A percentile compares a stretch with the other conserved stretches of the same genome.
Evolutionary conservation across 2,329 filamentous ascomycete species (phyloP).

Genomic region (Ascocoryne sarcoides): DNA sequence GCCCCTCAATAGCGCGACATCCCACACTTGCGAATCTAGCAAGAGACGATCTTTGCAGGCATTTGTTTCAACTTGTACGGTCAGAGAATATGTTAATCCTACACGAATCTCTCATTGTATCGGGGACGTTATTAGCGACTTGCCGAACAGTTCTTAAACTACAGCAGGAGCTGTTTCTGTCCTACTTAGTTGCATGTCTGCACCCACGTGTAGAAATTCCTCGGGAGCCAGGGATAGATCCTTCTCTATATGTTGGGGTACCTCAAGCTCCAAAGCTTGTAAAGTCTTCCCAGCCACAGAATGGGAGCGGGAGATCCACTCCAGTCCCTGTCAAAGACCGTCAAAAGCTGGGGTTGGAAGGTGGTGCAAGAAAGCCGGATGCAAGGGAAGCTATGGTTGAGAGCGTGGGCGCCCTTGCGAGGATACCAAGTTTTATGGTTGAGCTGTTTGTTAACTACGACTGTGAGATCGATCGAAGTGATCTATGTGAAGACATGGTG

Average conservation of each 20-base stretch:
- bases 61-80: conserved; percentile 90
- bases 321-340: conserved; percentile 88
- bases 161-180: conserved; percentile 92
- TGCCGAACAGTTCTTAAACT: conserved; percentile 86
- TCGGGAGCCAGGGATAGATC: conserved; percentile 80
- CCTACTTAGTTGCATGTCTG: conserved; percentile 87
- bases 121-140: conserved; percentile 82
- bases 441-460: conserved; percentile 98
- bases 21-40: conserved; percentile 80
- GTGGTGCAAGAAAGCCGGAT: conserved; percentile 84
- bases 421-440: conserved; percentile 90
- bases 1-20: conserved; percentile 88
- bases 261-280: conserved; percentile 83
- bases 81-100: conserved; percentile 95
- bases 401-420: conserved; percentile 80
- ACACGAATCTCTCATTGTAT: conserved; percentile 85
- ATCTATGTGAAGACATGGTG: conserved; percentile 92
- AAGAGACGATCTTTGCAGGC: conserved; percentile 85
- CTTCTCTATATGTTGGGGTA: conserved; percentile 83
- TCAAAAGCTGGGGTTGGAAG: conserved; percentile 86
- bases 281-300: conserved; percentile 66
- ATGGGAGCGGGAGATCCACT: conserved; percentile 73
- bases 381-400: conserved; percentile 98
- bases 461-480: conserved; percentile 82
- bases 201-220: conserved; percentile 94